Percentiles rank a stretch among this genome's conserved stretches.
phyloP scores from a whole-genome alignment of 805 yeast genomes.

The Candida takata region DNA sequence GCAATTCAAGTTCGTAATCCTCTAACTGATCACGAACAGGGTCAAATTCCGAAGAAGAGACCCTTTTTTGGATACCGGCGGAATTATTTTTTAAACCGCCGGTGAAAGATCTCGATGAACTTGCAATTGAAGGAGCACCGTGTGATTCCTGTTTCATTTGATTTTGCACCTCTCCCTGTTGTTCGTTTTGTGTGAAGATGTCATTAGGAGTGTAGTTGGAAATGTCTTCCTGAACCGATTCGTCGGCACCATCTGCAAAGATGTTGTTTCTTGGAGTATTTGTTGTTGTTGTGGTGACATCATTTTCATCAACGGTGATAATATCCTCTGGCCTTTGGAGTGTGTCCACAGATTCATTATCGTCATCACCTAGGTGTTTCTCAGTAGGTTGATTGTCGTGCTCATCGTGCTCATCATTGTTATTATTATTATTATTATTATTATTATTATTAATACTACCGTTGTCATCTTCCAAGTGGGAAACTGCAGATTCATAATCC shows the following conservation, averaged over 20 bases:
- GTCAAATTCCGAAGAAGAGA: slow-evolving; percentile 1
- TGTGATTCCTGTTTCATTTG: no score
- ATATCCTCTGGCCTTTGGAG: slow-evolving; percentile 2
- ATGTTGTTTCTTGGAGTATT: no score
- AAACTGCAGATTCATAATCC: slow-evolving; percentile 21
- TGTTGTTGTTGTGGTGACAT: neutral
- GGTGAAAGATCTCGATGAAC: no score
- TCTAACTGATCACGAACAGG: slow-evolving; percentile 18
- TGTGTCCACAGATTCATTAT: slow-evolving; percentile 6
- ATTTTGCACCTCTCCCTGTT: no score
- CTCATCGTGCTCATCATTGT: slow-evolving; percentile 3
- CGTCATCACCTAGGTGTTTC: slow-evolving; percentile 2
- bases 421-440: neutral
- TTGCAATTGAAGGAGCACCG: no score
- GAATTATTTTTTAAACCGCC: no score
- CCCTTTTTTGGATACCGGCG: no score
- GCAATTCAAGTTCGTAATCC: slow-evolving; percentile 18
- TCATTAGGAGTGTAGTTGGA: no score
- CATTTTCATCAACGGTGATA: neutral
- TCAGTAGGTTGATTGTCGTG: slow-evolving; percentile 2
- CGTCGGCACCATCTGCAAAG: neutral
- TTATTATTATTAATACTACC: slow-evolving; percentile 3
- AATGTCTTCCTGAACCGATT: no score
- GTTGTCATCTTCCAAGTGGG: slow-evolving; percentile 7
- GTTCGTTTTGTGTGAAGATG: no score